Evolutionary conservation across 2,329 filamentous ascomycete species (phyloP), one percentile per base, ranked within the genome.

Genomic region (Colletotrichum sp.): DNA sequence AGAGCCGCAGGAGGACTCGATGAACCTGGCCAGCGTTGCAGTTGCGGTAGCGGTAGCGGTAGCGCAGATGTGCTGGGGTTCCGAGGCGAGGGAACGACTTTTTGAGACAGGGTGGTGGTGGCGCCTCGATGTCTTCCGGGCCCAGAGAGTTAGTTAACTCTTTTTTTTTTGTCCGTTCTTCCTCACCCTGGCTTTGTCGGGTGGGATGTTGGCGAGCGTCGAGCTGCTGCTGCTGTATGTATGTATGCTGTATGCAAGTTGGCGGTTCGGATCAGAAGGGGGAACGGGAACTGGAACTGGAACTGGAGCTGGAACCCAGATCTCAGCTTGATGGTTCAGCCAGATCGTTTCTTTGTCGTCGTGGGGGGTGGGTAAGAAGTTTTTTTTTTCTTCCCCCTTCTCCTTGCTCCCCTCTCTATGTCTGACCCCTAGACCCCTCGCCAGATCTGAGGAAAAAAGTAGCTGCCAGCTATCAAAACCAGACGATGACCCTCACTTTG

Each of bases 51-150:
- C 39, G 39, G 39, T n/a, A 44, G 26, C 28, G 57, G 65, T 70
- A 52, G 63, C 52, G 44, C 62, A 39, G 57, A 34, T 55, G 69
- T 57, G 72, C 72, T 72, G 44, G 52, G 32, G 57, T 63, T 55
- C 55, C 44, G 69, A 72, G 72, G 72, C 62, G 49, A 65, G 24
- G n/a, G 69, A 75, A 71, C 72, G 60, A 62, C 72, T 75, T 75
- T 71, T 71, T 65, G 68, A 72, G 69, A 75, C 72, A 75, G 57
- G 39, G 39, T n/a, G 39, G 39, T 44, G 44, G 66, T 64, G 67
- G 63, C 63, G 69, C 63, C 63, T 75, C 69, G 63, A 49, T 36
- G 55, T 62, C 63, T 67, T 63, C 69, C 69, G 69, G 52, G 36
- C 62, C 28, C 63, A 72, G 69, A 75, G 55, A 66, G 55, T 30